A percentile compares a stretch with the other conserved stretches of the same genome.
Evolutionary conservation across 2,329 filamentous ascomycete genomes (phyloP).

Genomic region (Pyricularia sp.): DNA sequence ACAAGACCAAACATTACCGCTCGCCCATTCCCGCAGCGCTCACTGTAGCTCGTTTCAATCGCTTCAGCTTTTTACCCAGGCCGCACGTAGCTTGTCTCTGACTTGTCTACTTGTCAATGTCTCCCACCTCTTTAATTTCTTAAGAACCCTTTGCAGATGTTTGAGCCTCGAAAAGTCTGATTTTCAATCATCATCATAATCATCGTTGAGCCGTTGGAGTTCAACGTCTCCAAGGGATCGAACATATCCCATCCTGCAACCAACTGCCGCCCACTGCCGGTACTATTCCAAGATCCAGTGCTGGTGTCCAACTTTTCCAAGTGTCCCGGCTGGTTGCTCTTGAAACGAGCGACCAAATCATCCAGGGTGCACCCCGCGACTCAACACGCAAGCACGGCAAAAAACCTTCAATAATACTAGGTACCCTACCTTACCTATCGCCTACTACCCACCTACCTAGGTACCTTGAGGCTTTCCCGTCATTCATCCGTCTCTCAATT

Average conservation of each 20-base stretch:
- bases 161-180: background rate
- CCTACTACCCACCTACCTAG: too few species aligned
- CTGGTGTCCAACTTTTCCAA: conserved; percentile 2
- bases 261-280: background rate
- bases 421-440: too few species aligned
- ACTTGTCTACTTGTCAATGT: background rate
- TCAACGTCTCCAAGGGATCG: background rate
- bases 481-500: background rate
- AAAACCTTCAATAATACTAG: background rate
- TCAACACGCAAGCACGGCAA: background rate
- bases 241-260: background rate
- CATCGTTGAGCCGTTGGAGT: background rate
- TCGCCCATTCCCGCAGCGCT: background rate
- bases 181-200: background rate
- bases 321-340: background rate
- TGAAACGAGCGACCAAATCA: conserved; percentile 1
- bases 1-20: background rate
- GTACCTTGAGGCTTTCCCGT: too few species aligned
- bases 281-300: background rate
- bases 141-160: background rate
- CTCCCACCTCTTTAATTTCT: background rate
- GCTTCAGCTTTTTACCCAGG: background rate
- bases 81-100: background rate
- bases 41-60: background rate
- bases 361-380: background rate